Evolutionary conservation across 257 asterid species (phyloP).

Genomic region (Gynochthodes officinalis): DNA sequence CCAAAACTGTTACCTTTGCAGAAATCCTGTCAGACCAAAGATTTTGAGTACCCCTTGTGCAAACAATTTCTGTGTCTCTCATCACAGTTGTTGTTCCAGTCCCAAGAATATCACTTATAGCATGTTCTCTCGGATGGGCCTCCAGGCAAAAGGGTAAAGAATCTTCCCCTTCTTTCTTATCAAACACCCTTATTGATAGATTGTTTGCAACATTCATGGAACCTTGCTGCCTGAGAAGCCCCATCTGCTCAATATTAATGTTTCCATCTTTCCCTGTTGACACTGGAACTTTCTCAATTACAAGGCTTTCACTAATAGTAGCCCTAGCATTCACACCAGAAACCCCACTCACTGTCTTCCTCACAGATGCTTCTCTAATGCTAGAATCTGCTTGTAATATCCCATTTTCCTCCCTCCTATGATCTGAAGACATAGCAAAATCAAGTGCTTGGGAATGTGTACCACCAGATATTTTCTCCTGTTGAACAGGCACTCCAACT

Average conservation of each 20-base stretch:
- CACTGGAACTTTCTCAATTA: slow-evolving; percentile 74
- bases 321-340: slow-evolving; percentile 77
- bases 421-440: slow-evolving; percentile 45
- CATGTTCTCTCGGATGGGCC: slow-evolving; percentile 83
- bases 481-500: slow-evolving; percentile 70
- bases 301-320: slow-evolving; percentile 70
- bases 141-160: slow-evolving; percentile 68
- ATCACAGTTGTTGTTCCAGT: slow-evolving; percentile 50
- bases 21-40: slow-evolving; percentile 92
- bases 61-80: slow-evolving; percentile 77
- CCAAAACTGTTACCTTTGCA: slow-evolving; percentile 84
- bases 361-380: slow-evolving; percentile 43
- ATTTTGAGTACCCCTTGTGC: slow-evolving; percentile 56
- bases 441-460: slow-evolving; percentile 47
- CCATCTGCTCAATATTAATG: slow-evolving; percentile 56
- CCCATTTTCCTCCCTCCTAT: slow-evolving; percentile 42
- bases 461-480: slow-evolving; percentile 42
- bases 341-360: slow-evolving; percentile 45
- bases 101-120: slow-evolving; percentile 67
- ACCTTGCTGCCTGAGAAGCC: slow-evolving; percentile 30
- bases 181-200: slow-evolving; percentile 67
- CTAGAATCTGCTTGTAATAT: slow-evolving; percentile 31
- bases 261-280: slow-evolving; percentile 54
- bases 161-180: slow-evolving; percentile 69
- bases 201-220: slow-evolving; percentile 33